Evolutionary conservation across 2,329 filamentous ascomycete genomes (phyloP).

Genomic region (Westerdykella aurantiaca): DNA sequence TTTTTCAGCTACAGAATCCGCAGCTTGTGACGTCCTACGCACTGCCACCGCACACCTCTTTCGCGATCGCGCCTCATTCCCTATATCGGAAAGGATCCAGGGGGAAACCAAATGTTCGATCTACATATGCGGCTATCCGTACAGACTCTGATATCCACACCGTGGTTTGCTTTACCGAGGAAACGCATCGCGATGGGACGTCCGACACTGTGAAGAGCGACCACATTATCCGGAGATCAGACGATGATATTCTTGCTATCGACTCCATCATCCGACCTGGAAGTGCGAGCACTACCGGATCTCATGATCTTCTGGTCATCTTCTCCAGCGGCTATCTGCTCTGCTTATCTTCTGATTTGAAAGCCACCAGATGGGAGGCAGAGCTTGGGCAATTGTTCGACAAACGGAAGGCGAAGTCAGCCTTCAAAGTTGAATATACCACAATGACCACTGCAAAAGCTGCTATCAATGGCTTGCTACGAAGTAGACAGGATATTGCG

Average conservation of each 20-base stretch:
- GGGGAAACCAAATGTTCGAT: conserved; percentile 43
- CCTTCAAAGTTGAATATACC: conserved; percentile 28
- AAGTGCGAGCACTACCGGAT: conserved; percentile 11
- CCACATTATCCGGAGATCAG: conserved; percentile 22
- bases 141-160: conserved; percentile 43
- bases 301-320: conserved; percentile 51
- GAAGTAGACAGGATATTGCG: conserved; percentile 41
- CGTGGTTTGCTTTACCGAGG: conserved; percentile 52
- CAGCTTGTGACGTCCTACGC: conserved; percentile 57
- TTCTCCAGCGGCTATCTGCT: conserved; percentile 57
- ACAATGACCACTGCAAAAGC: conserved; percentile 34
- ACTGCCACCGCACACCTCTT: conserved; percentile 54
- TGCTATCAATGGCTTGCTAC: conserved; percentile 41
- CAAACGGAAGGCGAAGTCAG: conserved; percentile 7
- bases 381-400: conserved; percentile 14
- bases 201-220: conserved; percentile 29
- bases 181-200: conserved; percentile 32
- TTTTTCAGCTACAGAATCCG: conserved; percentile 52
- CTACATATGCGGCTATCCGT: conserved; percentile 50
- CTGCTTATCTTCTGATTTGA: conserved; percentile 54
- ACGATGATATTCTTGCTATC: conserved; percentile 22
- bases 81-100: conserved; percentile 48
- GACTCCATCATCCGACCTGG: conserved; percentile 27
- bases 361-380: conserved; percentile 28
- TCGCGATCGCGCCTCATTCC: conserved; percentile 54